These are phyloP conservation scores for Rhododendron williamsianum DNA, from an alignment of 148 eudicot genomes.

Conservation along the genomic window DNA sequence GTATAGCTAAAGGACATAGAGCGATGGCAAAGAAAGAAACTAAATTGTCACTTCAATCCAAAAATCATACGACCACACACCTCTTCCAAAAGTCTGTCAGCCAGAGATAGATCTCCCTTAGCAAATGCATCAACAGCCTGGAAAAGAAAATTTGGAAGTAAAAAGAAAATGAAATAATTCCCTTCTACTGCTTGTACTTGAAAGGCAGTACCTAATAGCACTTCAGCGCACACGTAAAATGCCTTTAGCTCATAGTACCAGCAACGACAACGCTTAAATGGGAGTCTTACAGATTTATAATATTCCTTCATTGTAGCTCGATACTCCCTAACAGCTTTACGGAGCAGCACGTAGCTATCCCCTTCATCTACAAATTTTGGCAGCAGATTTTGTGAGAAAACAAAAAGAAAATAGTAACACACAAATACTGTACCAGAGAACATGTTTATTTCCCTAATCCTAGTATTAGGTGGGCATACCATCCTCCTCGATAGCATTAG, in stretches of 20 bases:
- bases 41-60: not conserved
- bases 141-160: not conserved
- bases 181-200: not conserved
- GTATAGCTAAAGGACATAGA: not conserved
- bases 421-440: not conserved
- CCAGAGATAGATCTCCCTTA: conserved; percentile 28
- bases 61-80: conserved; percentile 8
- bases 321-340: conserved; percentile 41
- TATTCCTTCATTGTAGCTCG: conserved; percentile 38
- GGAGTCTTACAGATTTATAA: conserved; percentile 39
- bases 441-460: not conserved
- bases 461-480: conserved; percentile 18
- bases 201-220: not conserved
- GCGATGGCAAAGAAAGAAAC: not conserved
- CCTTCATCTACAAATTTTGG: conserved; percentile 17
- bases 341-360: conserved; percentile 27
- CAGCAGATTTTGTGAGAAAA: not conserved
- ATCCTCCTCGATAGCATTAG: conserved; percentile 3
- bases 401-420: not conserved
- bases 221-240: not conserved
- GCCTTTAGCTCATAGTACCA: not conserved
- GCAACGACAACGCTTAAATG: not conserved
- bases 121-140: conserved; percentile 45
- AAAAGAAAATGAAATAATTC: not conserved
- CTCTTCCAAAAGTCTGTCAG: conserved; percentile 30